These are phyloP conservation scores for Heliamphora exappendiculata DNA, from an alignment of 148 eudicot species.

Conservation along the genomic window DNA sequence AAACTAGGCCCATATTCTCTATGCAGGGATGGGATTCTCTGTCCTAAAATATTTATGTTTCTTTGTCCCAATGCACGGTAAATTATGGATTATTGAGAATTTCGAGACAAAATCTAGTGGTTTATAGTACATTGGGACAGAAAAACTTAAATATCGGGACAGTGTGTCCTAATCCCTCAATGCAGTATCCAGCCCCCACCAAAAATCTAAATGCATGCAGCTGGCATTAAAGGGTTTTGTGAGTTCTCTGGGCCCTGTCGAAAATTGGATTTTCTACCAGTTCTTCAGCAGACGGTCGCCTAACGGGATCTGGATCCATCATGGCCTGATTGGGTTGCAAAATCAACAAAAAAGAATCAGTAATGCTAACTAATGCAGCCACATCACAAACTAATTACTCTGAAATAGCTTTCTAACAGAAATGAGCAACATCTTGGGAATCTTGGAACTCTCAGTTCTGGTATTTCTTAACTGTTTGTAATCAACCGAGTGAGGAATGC, in stretches of 20 bases:
- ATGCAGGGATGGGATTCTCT: no score
- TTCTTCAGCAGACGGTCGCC: conserved; percentile 78
- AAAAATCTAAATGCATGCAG: neutral
- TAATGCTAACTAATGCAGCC: neutral
- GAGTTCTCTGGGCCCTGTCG: conserved; percentile 21
- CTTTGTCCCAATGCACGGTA: no score
- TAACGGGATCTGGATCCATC: conserved; percentile 77
- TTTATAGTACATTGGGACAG: no score
- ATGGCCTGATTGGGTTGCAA: conserved; percentile 44
- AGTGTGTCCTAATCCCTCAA: no score
- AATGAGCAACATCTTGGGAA: no score
- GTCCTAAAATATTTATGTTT: no score
- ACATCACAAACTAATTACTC: neutral
- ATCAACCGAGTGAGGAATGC: no score
- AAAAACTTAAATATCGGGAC: no score
- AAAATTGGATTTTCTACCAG: conserved; percentile 56
- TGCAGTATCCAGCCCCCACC: neutral
- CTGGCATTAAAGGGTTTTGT: conserved; percentile 23
- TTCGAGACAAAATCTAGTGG: no score
- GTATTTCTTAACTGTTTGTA: no score
- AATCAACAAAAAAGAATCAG: conserved; percentile 9
- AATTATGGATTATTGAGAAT: no score
- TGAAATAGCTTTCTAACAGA: neutral
- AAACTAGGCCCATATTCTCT: neutral
- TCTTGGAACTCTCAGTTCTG: no score